phyloP scores from a whole-genome alignment of 176 grass and related monocot species.

The Phoenix dactylifera region DNA sequence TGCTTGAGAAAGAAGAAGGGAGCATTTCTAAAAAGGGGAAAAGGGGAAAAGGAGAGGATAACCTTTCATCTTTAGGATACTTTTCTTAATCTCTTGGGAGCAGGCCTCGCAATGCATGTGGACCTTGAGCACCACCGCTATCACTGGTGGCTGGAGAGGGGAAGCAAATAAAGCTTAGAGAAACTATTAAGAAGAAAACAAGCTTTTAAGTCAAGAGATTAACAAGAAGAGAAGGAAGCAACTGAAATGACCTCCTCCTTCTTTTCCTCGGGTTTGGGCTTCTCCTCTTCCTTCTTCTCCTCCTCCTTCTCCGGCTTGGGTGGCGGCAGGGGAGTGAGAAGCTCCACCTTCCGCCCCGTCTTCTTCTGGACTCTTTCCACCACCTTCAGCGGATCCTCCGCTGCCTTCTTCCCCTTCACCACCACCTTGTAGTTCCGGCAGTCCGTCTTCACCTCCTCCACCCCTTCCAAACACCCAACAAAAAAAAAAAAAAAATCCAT shows the following conservation, averaged over 20 bases:
- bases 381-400: constrained; percentile 8
- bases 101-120: constrained; percentile 90
- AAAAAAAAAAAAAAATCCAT: background rate
- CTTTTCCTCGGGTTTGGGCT: constrained; percentile 26
- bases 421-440: too few species aligned
- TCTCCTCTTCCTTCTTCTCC: background rate
- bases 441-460: too few species aligned
- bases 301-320: background rate
- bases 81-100: constrained; percentile 59
- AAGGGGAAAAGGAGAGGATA: background rate
- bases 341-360: background rate
- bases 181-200: constrained; percentile 6
- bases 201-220: background rate
- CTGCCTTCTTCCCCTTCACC: constrained; percentile 14
- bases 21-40: background rate
- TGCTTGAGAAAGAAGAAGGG: background rate
- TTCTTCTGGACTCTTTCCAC: background rate
- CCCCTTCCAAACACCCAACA: too few species aligned
- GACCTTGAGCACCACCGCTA: constrained; percentile 61
- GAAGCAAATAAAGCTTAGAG: constrained; percentile 6
- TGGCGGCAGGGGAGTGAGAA: background rate
- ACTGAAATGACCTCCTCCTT: constrained; percentile 25
- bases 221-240: background rate
- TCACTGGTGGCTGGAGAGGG: constrained; percentile 43
- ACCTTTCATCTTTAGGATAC: constrained; percentile 92